These are phyloP conservation scores for Rhizophora mangle DNA, from an alignment of 345 rosid species.

Conservation along the genomic window DNA sequence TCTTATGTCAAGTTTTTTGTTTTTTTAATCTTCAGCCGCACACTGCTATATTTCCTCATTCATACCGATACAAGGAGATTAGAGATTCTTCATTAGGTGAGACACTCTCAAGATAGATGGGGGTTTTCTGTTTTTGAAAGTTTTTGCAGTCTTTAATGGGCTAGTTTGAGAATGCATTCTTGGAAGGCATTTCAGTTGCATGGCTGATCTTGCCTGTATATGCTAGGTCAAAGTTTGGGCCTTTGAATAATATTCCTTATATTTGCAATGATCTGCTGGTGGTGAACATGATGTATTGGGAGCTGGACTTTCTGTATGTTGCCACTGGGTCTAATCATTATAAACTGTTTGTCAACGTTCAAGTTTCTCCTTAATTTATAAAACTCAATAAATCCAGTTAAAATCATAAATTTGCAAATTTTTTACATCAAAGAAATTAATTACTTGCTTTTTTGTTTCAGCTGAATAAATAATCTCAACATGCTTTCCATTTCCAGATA, in stretches of 20 bases:
- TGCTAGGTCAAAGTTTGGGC: background rate
- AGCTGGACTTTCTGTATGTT: too few relatives aligned
- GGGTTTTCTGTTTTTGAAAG: conserved; percentile 1
- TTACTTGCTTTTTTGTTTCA: too few relatives aligned
- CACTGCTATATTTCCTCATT: conserved; percentile 72
- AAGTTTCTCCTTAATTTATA: too few relatives aligned
- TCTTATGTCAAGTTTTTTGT: background rate
- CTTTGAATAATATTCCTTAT: background rate
- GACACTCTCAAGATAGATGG: conserved; percentile 17
- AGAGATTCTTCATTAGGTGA: conserved; percentile 71
- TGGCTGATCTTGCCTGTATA: conserved; percentile 1
- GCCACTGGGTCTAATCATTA: too few relatives aligned
- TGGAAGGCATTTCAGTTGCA: background rate
- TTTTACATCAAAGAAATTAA: too few relatives aligned
- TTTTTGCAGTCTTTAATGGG: background rate
- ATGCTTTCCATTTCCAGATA: too few relatives aligned
- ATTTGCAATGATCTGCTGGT: background rate
- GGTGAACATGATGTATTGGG: too few relatives aligned
- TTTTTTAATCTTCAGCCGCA: conserved; percentile 44
- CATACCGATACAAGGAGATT: conserved; percentile 40
- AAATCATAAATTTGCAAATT: too few relatives aligned
- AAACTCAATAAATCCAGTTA: too few relatives aligned
- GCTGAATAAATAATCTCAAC: too few relatives aligned
- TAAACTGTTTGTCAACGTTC: too few relatives aligned
- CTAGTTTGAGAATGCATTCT: background rate